These are phyloP conservation scores for Linanthus parryae DNA, from an alignment of 148 eudicot genomes.

Conservation along the genomic window DNA sequence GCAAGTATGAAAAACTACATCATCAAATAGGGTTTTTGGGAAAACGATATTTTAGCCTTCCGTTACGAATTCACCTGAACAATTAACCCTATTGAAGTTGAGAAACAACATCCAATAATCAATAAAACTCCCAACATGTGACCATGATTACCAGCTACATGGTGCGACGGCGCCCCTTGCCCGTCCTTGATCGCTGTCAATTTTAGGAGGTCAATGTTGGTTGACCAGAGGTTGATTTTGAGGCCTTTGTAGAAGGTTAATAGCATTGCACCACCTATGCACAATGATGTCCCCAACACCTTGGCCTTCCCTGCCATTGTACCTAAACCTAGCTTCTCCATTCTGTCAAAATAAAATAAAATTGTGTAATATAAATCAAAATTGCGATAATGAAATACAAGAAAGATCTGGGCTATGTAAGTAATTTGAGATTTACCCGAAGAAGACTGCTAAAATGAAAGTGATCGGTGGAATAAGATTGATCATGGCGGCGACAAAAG, in stretches of 20 bases:
- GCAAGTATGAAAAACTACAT: neutral
- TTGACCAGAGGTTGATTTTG: slow-evolving; percentile 40
- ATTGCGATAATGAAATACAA: neutral
- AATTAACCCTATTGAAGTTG: slow-evolving; percentile 33
- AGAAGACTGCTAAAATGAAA: slow-evolving; percentile 44
- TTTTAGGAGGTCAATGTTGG: slow-evolving; percentile 32
- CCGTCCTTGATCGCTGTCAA: neutral
- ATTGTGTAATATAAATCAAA: neutral
- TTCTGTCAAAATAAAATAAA: slow-evolving; percentile 18
- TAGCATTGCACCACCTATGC: slow-evolving; percentile 72
- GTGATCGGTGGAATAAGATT: slow-evolving; percentile 67
- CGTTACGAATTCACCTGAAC: slow-evolving; percentile 34
- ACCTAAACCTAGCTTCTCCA: slow-evolving; percentile 40
- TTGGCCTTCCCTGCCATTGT: slow-evolving; percentile 57
- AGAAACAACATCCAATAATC: slow-evolving; percentile 15
- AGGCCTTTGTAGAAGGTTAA: slow-evolving; percentile 65
- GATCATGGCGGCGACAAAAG: slow-evolving; percentile 52
- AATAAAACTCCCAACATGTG: slow-evolving; percentile 31
- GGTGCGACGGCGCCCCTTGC: slow-evolving; percentile 1
- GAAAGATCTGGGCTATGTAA: neutral
- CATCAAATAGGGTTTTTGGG: neutral
- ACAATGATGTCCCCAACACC: slow-evolving; percentile 46
- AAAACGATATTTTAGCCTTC: neutral
- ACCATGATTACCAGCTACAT: slow-evolving; percentile 11
- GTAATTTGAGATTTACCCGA: slow-evolving; percentile 32